Evolutionary conservation across 805 yeast species (phyloP).

Genomic region (Wickerhamomyces subpelliculosus): DNA sequence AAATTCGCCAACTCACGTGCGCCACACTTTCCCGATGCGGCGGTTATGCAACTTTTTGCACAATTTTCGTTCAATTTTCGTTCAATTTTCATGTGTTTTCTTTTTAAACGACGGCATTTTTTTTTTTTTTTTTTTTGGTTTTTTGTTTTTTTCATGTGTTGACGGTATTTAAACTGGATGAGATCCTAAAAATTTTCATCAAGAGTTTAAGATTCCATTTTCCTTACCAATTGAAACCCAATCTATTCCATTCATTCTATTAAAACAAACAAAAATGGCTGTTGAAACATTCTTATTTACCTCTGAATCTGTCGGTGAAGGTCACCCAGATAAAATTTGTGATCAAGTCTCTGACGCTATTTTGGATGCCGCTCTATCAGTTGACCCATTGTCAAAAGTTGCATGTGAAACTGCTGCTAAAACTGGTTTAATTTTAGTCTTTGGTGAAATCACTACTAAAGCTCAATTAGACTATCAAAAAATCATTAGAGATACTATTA

Average conservation of each 20-base stretch:
- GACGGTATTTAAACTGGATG: too few relatives aligned
- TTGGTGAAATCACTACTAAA: constrained; percentile 98
- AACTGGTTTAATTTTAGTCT: constrained; percentile 99
- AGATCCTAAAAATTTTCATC: neutral
- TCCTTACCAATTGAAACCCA: too few relatives aligned
- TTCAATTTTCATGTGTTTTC: too few relatives aligned
- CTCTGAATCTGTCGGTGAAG: constrained; percentile 90
- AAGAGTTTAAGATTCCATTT: too few relatives aligned
- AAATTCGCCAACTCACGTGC: too few relatives aligned
- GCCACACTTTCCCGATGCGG: too few relatives aligned
- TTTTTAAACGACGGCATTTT: neutral
- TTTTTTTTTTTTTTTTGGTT: too few relatives aligned
- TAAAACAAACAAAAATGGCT: constrained; percentile 9
- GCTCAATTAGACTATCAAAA: constrained; percentile 95
- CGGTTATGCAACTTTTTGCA: too few relatives aligned
- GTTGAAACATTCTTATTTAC: constrained; percentile 55
- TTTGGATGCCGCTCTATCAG: constrained; percentile 92
- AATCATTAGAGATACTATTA: constrained; percentile 95
- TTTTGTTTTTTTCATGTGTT: too few relatives aligned
- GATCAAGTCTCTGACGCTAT: constrained; percentile 99
- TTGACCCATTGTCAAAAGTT: constrained; percentile 95
- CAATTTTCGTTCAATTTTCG: too few relatives aligned
- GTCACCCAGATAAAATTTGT: constrained; percentile 94
- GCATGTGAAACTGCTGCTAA: constrained; percentile 99
- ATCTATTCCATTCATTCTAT: neutral